phyloP scores from a whole-genome alignment of 192 early-diverging fungal species.

The Backusella psychrophila region DNA sequence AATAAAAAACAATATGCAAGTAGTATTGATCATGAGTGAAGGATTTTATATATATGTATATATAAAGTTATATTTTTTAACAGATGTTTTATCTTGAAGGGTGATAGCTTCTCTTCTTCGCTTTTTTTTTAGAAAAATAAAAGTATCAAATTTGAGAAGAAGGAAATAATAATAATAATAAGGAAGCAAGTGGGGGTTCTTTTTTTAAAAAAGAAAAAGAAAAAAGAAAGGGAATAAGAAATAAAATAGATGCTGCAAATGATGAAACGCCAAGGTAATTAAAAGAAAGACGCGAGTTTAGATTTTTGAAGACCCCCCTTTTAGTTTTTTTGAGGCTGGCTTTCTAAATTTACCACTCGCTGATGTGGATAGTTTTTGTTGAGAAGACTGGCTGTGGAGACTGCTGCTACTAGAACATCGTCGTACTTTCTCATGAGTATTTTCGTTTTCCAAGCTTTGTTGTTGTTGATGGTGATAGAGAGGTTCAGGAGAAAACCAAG shows the following conservation, averaged over 20 bases:
- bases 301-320: neutral
- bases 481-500: constrained; percentile 11
- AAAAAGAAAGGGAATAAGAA: neutral
- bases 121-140: neutral
- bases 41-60: neutral
- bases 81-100: neutral
- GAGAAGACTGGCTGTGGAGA: neutral
- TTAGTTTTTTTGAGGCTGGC: neutral
- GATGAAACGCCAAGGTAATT: neutral
- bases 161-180: neutral
- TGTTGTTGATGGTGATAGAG: neutral
- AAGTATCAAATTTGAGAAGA: neutral
- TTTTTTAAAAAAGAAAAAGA: neutral
- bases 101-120: neutral
- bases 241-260: constrained; percentile 6
- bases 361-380: neutral
- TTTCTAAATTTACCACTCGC: neutral
- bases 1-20: constrained; percentile 1
- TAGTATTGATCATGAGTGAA: neutral
- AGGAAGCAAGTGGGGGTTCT: neutral
- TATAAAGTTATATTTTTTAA: constrained; percentile 2
- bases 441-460: neutral
- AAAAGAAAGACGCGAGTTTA: neutral
- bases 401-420: neutral
- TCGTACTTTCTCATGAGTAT: neutral